Conservation (phyloP, 2,329 filamentous ascomycete species). For the Penicillium thymicola region DNA sequence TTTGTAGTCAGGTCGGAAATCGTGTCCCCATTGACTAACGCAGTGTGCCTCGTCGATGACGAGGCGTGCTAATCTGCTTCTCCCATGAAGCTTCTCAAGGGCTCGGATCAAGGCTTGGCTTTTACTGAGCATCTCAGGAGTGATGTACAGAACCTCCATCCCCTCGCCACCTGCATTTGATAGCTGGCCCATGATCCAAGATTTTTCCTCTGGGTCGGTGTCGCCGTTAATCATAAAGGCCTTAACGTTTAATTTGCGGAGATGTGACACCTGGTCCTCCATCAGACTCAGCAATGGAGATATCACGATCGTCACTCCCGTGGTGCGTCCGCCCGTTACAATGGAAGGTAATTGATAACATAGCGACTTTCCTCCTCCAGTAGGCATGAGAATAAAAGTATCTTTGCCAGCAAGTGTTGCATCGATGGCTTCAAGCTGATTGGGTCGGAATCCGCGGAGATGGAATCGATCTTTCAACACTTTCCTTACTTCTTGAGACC, state of each 20-base stretch:
- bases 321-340: conserved; percentile 72
- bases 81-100: conserved; percentile 65
- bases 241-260: conserved; percentile 70
- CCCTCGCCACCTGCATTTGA: conserved; percentile 65
- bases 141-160: conserved; percentile 88
- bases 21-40: conserved; percentile 98
- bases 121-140: conserved; percentile 92
- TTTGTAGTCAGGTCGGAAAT: conserved; percentile 96
- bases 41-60: conserved; percentile 99
- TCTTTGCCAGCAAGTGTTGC: conserved; percentile 83
- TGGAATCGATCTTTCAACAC: conserved; percentile 81
- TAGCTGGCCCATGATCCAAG: conserved; percentile 63
- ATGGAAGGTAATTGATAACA: conserved; percentile 95
- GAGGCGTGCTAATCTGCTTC: conserved; percentile 74
- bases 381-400: conserved; percentile 95
- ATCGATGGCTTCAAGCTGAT: conserved; percentile 95
- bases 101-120: conserved; percentile 65
- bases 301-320: conserved; percentile 87
- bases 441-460: conserved; percentile 80
- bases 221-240: conserved; percentile 82
- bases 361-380: conserved; percentile 91
- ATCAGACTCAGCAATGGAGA: conserved; percentile 92
- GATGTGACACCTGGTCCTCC: conserved; percentile 91
- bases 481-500: conserved; percentile 80
- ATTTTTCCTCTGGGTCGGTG: conserved; percentile 60